Evolutionary conservation across 1,139 yeast species (phyloP), one percentile per base, ranked within the genome.

Genomic region (Taphrina wiesneri): DNA sequence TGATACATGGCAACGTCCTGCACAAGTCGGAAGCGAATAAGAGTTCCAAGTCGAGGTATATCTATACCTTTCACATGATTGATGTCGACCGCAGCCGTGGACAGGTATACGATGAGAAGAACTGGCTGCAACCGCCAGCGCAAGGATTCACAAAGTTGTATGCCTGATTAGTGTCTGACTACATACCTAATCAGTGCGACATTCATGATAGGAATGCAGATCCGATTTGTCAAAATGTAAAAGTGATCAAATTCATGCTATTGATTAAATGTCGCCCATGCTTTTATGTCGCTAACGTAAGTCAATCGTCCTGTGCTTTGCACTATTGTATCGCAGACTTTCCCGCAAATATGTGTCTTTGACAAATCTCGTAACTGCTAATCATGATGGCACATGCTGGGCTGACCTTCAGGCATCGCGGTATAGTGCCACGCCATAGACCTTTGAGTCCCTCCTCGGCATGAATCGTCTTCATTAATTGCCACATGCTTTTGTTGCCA

Each of bases 321-420:
- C 53, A 34, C 36, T 49, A 49, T 23, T 49, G 54, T 28, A 49
- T 49, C 28, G 54, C 54, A 17, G 54, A 49, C 26, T 49, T 26
- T 17, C 54, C 54, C 36, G 54, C 34, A 21, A 49, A 49, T 6
- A 49, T 49, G 39, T 49, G 54, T 49, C 61, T 57, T 25, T 95
- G 95, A 36, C 96, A 90, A 63, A 92, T 80, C 75, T 93, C 99
- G 75, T 93, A 93, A 53, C 96, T 88, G 1, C 98, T 90, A 63
- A 93, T 92, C 99, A 93, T 95, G 45, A 93, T 93, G 1, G 99
- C 99, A 82, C 99, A 93, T 13, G 97, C 88, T 2, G 99, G 99
- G 0, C 97, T 97, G 49, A 93, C 88, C 74, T 93, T 93, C 75
- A 92, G 78, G 9, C 93, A 83, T 70, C 99, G 81, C 0, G 98